These are phyloP conservation scores for Mycogone perniciosa DNA, from an alignment of 2,329 filamentous ascomycete genomes.

Conservation along the genomic window DNA sequence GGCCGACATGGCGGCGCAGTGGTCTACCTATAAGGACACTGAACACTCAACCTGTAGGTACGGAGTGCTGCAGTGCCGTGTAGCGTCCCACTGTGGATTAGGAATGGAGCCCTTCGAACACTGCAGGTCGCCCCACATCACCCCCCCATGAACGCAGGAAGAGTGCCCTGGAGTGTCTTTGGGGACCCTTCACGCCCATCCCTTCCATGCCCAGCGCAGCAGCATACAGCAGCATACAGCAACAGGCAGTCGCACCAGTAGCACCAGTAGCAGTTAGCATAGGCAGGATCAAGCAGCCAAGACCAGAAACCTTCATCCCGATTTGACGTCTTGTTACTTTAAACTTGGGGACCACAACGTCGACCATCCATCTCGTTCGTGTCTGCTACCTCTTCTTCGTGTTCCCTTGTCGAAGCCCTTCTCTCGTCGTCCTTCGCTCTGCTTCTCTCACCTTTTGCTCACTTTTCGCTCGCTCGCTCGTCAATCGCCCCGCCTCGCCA, in stretches of 20 bases:
- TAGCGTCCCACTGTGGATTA: too few species aligned
- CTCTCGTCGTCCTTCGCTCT: constrained; percentile 15
- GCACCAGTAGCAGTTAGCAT: background rate
- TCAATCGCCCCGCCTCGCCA: constrained; percentile 7
- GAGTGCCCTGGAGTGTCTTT: too few species aligned
- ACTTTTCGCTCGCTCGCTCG: constrained; percentile 12
- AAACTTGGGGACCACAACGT: background rate
- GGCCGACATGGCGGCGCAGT: background rate
- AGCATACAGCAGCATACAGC: too few species aligned
- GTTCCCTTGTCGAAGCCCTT: constrained; percentile 4
- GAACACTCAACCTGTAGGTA: background rate
- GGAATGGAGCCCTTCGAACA: too few species aligned
- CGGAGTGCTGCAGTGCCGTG: constrained; percentile 1
- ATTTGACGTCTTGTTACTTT: background rate
- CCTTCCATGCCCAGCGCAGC: too few species aligned
- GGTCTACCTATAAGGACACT: too few species aligned
- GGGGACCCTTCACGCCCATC: too few species aligned
- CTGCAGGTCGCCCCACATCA: background rate
- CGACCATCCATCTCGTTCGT: background rate
- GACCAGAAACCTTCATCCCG: background rate
- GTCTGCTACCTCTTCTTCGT: background rate
- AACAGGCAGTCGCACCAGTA: background rate
- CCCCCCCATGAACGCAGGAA: background rate
- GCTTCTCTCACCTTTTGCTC: constrained; percentile 19
- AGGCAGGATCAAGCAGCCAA: background rate